Evolutionary conservation across 2,329 filamentous ascomycete genomes (phyloP), one percentile per base, ranked within the genome.

Genomic region (Cadophora sp.): DNA sequence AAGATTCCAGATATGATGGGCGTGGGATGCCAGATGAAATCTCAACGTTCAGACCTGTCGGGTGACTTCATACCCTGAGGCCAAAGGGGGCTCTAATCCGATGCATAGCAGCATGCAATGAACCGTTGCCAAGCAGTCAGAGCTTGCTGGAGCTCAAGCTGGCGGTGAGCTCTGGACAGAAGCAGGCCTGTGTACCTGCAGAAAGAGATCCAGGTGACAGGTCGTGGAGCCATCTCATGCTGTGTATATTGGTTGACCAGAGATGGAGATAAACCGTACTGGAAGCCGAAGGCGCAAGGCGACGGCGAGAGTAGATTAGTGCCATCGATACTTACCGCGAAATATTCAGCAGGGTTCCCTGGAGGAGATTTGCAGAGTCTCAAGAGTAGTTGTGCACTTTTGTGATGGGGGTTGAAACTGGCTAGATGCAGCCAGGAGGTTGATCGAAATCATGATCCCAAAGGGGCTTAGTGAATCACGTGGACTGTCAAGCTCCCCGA

Each of bases 71-170:
- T 24, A 24, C 8, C 33, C 47, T 20, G 30, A 62, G 18, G 47
- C 47, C 22, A 45, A 45, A 20, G 36, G 30, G 45, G 27, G n/a
- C 41, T 33, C 24, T 61, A 45, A 64, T 64, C 62, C 61, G 61
- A 36, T 60, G 62, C 61, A 61, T 58, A 55, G 47, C 56, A 45
- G 36, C 20, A 63, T 66, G 67, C 67, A 62, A 48, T 45, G 33
- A 53, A 48, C 67, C 67, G 58, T 62, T 60, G 56, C 61, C 50
- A 65, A 65, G 64, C 6, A 41, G 56, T 53, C 51, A 60, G 20
- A 64, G 41, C 41, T 58, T 45, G 48, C 51, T 55, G 64, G 41
- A 59, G 30, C n/a, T 53, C 41, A 30, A 55, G 59, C 36, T 30
- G 13, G 30, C 27, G 45, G 3, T 45, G 36, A n/a, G 36, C 45